A percentile compares a stretch with the other conserved stretches of the same genome.
These are phyloP conservation scores for Backusella morwellensis DNA, from an alignment of 192 early-diverging fungal genomes.

Conservation along the genomic window DNA sequence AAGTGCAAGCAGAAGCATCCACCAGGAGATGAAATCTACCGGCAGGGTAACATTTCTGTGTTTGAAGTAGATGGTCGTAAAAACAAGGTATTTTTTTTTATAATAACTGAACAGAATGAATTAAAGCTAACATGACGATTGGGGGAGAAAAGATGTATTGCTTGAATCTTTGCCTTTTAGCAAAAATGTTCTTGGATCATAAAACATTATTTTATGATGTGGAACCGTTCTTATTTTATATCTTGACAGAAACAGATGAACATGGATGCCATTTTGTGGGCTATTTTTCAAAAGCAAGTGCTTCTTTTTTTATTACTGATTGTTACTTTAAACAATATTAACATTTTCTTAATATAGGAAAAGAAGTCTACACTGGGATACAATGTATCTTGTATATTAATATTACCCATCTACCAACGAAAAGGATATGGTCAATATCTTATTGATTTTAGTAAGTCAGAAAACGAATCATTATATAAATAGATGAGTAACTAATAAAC, in stretches of 20 bases:
- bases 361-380: conserved; percentile 82
- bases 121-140: neutral
- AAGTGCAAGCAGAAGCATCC: conserved; percentile 83
- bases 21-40: conserved; percentile 97
- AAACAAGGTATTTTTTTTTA: conserved; percentile 66
- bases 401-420: conserved; percentile 80
- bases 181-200: conserved; percentile 98
- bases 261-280: conserved; percentile 87
- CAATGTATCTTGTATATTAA: conserved; percentile 92
- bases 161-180: conserved; percentile 93
- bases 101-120: neutral
- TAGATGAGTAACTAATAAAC: neutral
- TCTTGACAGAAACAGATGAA: conserved; percentile 83
- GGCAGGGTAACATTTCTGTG: conserved; percentile 83
- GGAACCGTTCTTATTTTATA: conserved; percentile 96
- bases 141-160: conserved; percentile 71
- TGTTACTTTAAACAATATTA: neutral
- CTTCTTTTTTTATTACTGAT: neutral
- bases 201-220: conserved; percentile 98
- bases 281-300: conserved; percentile 84
- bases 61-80: conserved; percentile 98
- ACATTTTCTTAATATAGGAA: conserved; percentile 45
- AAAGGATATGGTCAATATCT: conserved; percentile 89
- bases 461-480: neutral
- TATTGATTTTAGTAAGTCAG: conserved; percentile 82